Percentiles rank a stretch among this genome's conserved stretches.
Evolutionary conservation across 768 basidiomycete genomes (phyloP).

Genomic region (Boletus tylopilopsis): DNA sequence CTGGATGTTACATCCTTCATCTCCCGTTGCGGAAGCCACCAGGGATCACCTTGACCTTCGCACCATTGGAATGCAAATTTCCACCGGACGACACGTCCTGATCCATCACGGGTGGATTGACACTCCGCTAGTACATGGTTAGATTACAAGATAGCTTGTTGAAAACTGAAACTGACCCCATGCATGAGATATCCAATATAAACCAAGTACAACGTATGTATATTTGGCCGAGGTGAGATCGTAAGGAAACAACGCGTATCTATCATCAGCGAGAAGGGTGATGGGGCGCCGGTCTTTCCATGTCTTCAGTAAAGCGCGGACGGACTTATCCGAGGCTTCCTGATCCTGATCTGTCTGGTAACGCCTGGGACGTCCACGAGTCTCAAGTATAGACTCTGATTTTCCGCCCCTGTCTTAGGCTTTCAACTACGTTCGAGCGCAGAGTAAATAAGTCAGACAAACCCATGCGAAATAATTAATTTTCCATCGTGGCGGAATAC

Average conservation of each 20-base stretch:
- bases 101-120: constrained; percentile 45
- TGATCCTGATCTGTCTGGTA: constrained; percentile 59
- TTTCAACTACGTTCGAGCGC: neutral
- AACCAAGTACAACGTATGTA: constrained; percentile 49
- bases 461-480: constrained; percentile 86
- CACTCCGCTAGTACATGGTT: constrained; percentile 48
- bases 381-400: constrained; percentile 51
- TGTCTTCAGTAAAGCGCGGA: constrained; percentile 62
- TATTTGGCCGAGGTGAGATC: constrained; percentile 50
- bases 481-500: constrained; percentile 59
- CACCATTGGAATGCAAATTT: constrained; percentile 89
- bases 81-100: constrained; percentile 61
- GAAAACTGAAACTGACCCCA: constrained; percentile 35
- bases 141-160: constrained; percentile 5
- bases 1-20: neutral
- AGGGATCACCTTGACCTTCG: constrained; percentile 57
- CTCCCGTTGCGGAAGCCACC: constrained; percentile 40
- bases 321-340: constrained; percentile 62
- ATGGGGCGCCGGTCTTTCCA: constrained; percentile 54
- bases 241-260: constrained; percentile 70
- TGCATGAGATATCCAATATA: constrained; percentile 66
- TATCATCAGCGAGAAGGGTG: constrained; percentile 70
- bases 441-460: constrained; percentile 16
- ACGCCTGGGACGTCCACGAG: constrained; percentile 36
- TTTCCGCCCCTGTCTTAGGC: constrained; percentile 56